phyloP scores from a whole-genome alignment of 371 early-diverging fungal genomes.

The Saksenaea vasiformis region DNA sequence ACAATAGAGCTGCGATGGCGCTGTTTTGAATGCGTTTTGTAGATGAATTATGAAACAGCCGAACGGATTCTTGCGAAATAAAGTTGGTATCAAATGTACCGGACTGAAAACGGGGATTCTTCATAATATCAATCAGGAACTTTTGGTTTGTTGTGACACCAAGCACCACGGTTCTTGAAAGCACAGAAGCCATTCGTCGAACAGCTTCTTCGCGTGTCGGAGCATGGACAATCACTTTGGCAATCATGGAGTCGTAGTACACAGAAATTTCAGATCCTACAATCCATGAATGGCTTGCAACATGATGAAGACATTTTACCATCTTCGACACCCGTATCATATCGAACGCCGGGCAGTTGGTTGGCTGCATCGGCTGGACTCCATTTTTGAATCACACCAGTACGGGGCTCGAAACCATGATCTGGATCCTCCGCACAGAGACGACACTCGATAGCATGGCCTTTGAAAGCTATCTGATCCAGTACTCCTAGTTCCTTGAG shows the following conservation, averaged over 20 bases:
- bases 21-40: constrained; percentile 24
- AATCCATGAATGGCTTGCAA: background rate
- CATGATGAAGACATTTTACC: constrained; percentile 53
- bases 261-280: constrained; percentile 75
- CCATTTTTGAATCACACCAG: constrained; percentile 74
- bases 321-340: constrained; percentile 82
- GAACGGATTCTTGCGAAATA: constrained; percentile 44
- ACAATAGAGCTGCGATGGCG: constrained; percentile 47
- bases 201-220: constrained; percentile 77
- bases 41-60: constrained; percentile 24
- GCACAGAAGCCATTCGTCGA: constrained; percentile 71
- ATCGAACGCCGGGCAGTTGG: constrained; percentile 64
- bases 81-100: constrained; percentile 67
- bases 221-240: constrained; percentile 89
- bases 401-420: constrained; percentile 84
- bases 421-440: constrained; percentile 88
- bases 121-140: constrained; percentile 60
- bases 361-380: constrained; percentile 69
- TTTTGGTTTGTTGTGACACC: constrained; percentile 72
- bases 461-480: constrained; percentile 58
- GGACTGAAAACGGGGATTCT: constrained; percentile 55
- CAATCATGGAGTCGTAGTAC: constrained; percentile 83
- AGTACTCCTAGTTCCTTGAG: constrained; percentile 41
- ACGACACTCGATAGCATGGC: constrained; percentile 83
- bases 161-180: constrained; percentile 60